Conservation (phyloP, 1,284 basidiomycete species). For the Caloboletus firmus region DNA sequence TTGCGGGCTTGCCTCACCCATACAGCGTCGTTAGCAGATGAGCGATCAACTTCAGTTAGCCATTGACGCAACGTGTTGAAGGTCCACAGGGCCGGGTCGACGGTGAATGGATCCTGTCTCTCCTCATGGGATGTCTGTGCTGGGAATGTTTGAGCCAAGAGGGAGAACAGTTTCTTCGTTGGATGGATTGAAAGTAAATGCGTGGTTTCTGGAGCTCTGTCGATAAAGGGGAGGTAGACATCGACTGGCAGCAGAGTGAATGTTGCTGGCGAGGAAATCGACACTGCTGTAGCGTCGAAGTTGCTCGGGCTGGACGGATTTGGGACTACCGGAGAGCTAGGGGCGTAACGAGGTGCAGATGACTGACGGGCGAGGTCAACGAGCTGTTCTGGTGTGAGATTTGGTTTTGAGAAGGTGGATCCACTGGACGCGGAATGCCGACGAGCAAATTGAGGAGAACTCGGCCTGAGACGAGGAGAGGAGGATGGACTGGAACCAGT, state of each 20-base stretch:
- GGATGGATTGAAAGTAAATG: slow-evolving; percentile 60
- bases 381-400: slow-evolving; percentile 64
- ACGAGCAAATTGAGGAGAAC: slow-evolving; percentile 43
- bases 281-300: neutral
- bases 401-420: slow-evolving; percentile 39
- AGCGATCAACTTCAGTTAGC: slow-evolving; percentile 59
- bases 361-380: slow-evolving; percentile 64
- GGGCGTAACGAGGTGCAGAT: slow-evolving; percentile 44
- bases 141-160: slow-evolving; percentile 68
- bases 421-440: slow-evolving; percentile 32
- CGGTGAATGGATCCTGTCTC: slow-evolving; percentile 24
- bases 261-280: slow-evolving; percentile 42
- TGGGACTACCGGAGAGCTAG: slow-evolving; percentile 22
- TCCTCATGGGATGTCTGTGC: slow-evolving; percentile 27
- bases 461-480: slow-evolving; percentile 48
- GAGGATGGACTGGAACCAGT: slow-evolving; percentile 35
- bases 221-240: slow-evolving; percentile 74
- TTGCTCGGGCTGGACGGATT: slow-evolving; percentile 20
- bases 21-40: slow-evolving; percentile 54
- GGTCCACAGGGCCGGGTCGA: slow-evolving; percentile 25
- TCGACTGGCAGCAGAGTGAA: slow-evolving; percentile 71
- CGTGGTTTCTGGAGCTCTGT: slow-evolving; percentile 66
- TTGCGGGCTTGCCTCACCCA: slow-evolving; percentile 66
- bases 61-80: slow-evolving; percentile 43
- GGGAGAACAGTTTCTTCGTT: slow-evolving; percentile 63